A percentile compares a stretch with the other conserved stretches of the same genome.
phyloP scores from a whole-genome alignment of 352 stramenopile genomes.

The Phytophthora europaea region DNA sequence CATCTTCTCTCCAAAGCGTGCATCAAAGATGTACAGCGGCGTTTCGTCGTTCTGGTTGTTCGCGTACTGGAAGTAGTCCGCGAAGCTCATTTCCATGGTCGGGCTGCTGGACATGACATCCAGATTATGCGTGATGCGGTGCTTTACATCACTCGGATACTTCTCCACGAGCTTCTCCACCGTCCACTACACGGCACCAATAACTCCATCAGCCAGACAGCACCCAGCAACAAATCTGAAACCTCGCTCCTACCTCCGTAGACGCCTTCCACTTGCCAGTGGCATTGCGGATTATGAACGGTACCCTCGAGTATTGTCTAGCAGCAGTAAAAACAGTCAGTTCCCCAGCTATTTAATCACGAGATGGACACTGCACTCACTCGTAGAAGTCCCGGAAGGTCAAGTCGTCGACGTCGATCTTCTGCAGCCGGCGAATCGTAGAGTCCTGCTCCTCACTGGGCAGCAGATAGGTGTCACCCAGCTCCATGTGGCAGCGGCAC shows the following conservation, averaged over 20 bases:
- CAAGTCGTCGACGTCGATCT: conserved; percentile 65
- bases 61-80: conserved; percentile 77
- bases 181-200: conserved; percentile 63
- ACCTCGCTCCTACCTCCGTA: conserved; percentile 46
- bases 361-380: conserved; percentile 36
- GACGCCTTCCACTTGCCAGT: conserved; percentile 78
- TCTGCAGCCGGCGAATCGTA: conserved; percentile 56
- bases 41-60: conserved; percentile 83
- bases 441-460: conserved; percentile 53
- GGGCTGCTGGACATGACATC: conserved; percentile 65
- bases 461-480: conserved; percentile 62
- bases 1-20: conserved; percentile 87
- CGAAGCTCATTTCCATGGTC: conserved; percentile 82
- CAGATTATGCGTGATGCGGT: conserved; percentile 86
- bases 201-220: neutral
- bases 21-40: conserved; percentile 90
- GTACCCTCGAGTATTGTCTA: conserved; percentile 73
- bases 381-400: conserved; percentile 82
- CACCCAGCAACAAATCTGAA: neutral
- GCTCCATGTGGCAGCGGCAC: conserved; percentile 82
- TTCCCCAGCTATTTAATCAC: conserved; percentile 5
- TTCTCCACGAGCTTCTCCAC: conserved; percentile 64
- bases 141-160: conserved; percentile 59
- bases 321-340: conserved; percentile 12
- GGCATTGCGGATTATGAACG: conserved; percentile 83